Conservation (phyloP, 176 grass and related monocot species). For the Olyra latifolia region DNA sequence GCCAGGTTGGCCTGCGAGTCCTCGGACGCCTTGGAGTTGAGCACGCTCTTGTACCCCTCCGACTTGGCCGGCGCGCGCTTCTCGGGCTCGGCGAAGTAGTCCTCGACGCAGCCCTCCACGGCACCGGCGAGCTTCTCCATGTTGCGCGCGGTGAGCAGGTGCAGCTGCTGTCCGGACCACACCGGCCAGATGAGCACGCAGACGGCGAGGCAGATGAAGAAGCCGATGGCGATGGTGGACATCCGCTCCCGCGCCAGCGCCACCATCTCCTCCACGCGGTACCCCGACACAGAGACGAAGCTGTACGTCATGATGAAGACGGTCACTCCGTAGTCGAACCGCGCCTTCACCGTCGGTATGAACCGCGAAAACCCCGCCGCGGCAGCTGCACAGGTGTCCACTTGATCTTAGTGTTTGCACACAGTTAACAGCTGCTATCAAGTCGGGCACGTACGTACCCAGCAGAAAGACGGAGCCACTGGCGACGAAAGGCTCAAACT, state of each 20-base stretch:
- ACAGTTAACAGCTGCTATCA: no score
- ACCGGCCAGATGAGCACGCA: conserved; percentile 56
- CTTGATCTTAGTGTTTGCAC: background rate
- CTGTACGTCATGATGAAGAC: conserved; percentile 77
- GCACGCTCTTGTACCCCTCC: conserved; percentile 65
- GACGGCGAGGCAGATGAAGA: conserved; percentile 45
- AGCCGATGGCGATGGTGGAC: conserved; percentile 55
- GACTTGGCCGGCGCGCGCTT: conserved; percentile 10
- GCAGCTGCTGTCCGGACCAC: conserved; percentile 64
- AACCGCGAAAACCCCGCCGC: conserved; percentile 63
- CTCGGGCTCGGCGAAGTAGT: conserved; percentile 40
- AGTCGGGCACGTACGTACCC: no score
- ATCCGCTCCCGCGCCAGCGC: conserved; percentile 45
- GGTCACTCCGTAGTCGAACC: conserved; percentile 78
- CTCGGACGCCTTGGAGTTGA: conserved; percentile 74
- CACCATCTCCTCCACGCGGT: conserved; percentile 52
- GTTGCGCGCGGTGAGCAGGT: conserved; percentile 51
- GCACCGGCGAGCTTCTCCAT: conserved; percentile 57
- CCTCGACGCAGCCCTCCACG: conserved; percentile 50
- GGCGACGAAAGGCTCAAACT: conserved; percentile 49
- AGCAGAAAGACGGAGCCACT: conserved; percentile 52
- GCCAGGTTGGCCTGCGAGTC: conserved; percentile 79
- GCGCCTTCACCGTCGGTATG: conserved; percentile 53
- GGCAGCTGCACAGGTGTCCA: conserved; percentile 29
- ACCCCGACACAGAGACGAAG: conserved; percentile 63